phyloP scores from a whole-genome alignment of 78 protist genomes.

The Emiliania huxleyi region DNA sequence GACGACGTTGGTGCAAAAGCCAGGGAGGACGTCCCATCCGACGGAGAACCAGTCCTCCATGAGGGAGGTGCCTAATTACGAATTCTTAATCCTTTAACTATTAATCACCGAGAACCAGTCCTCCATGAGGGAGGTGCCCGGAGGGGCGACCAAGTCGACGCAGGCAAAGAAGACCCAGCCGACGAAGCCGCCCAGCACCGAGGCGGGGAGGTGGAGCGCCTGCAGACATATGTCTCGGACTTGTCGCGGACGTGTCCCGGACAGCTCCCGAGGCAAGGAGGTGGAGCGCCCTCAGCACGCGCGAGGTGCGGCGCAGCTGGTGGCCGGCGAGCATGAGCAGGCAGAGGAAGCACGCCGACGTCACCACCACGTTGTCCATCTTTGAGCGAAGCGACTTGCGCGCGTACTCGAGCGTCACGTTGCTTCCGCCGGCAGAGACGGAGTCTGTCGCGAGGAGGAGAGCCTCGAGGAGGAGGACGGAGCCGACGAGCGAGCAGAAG shows the following conservation, averaged over 20 bases:
- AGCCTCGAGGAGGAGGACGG: not conserved
- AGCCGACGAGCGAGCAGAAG: not conserved
- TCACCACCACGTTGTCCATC: not conserved
- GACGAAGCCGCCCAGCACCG: not conserved
- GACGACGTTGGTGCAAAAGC: not conserved
- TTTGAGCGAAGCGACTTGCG: not conserved
- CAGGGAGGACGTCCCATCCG: constrained; percentile 9
- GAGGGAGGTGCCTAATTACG: too few relatives aligned
- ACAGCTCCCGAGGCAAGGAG: too few relatives aligned
- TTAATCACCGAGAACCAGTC: too few relatives aligned
- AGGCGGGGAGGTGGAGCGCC: too few relatives aligned
- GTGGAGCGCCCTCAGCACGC: not conserved
- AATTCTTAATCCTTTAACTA: too few relatives aligned
- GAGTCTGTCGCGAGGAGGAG: not conserved
- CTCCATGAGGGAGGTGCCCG: too few relatives aligned
- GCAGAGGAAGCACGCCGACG: not conserved
- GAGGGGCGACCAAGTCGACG: not conserved
- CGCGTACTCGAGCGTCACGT: not conserved
- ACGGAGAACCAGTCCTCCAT: not conserved
- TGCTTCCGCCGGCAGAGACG: not conserved
- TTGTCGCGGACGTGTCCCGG: too few relatives aligned
- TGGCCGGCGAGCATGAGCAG: not conserved
- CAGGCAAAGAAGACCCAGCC: not conserved
- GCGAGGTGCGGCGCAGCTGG: not conserved
- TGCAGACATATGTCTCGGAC: too few relatives aligned